Evolutionary conservation across 2,329 filamentous ascomycete species (phyloP).

Genomic region (Cladosporium sp.): DNA sequence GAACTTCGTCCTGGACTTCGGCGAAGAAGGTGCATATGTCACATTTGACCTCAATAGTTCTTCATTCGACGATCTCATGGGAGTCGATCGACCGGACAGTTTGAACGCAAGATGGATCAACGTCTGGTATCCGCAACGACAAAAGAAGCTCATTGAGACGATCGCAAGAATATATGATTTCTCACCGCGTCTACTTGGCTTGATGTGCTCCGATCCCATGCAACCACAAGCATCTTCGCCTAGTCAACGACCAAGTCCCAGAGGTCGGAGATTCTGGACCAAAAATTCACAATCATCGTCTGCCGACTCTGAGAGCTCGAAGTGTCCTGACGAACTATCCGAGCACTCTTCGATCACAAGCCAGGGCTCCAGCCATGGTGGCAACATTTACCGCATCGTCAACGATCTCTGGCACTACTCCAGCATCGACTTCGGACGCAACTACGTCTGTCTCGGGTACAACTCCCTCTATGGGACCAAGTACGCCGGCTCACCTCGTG

Average conservation of each 20-base stretch:
- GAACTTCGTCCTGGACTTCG: constrained; percentile 65
- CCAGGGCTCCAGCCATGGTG: constrained; percentile 19
- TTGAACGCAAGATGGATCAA: constrained; percentile 69
- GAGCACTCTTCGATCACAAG: constrained; percentile 24
- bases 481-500: constrained; percentile 44
- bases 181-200: constrained; percentile 58
- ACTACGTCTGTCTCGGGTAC: constrained; percentile 67
- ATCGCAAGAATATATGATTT: constrained; percentile 63
- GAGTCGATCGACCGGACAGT: constrained; percentile 41
- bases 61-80: constrained; percentile 39
- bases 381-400: constrained; percentile 55
- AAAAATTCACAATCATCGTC: constrained; percentile 13
- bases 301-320: constrained; percentile 16
- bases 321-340: constrained; percentile 24
- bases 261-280: constrained; percentile 12
- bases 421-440: constrained; percentile 63
- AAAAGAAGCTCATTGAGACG: constrained; percentile 51
- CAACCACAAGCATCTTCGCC: constrained; percentile 19
- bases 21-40: constrained; percentile 50
- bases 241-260: constrained; percentile 14
- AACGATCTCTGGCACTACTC: constrained; percentile 72
- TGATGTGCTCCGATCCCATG: constrained; percentile 57
- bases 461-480: constrained; percentile 54
- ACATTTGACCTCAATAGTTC: constrained; percentile 49
- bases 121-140: constrained; percentile 62